These are phyloP conservation scores for Metschnikowia proteae DNA, from an alignment of 805 yeast genomes.

Conservation along the genomic window DNA sequence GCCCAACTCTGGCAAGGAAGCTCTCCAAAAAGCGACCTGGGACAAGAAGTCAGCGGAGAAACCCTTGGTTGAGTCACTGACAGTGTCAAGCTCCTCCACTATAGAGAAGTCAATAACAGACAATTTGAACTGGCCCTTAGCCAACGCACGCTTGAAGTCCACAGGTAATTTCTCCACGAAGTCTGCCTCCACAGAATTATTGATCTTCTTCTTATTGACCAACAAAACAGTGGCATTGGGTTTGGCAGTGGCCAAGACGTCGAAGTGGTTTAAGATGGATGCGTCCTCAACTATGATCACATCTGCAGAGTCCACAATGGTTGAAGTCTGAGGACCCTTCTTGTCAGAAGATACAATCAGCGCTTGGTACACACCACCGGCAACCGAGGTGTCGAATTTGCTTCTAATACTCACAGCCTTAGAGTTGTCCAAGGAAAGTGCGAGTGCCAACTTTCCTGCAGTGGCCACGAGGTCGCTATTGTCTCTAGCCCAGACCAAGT, in stretches of 20 bases:
- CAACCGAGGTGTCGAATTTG: slow-evolving; percentile 65
- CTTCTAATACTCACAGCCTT: slow-evolving; percentile 54
- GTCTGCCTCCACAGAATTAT: slow-evolving; percentile 43
- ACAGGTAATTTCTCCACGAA: slow-evolving; percentile 51
- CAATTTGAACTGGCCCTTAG: slow-evolving; percentile 50
- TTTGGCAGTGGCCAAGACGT: slow-evolving; percentile 58
- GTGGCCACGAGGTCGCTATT: slow-evolving; percentile 51
- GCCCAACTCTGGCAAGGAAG: slow-evolving; percentile 56
- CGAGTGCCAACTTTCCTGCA: slow-evolving; percentile 63
- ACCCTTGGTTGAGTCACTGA: slow-evolving; percentile 59
- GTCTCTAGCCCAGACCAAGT: slow-evolving; percentile 67
- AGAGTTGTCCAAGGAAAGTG: slow-evolving; percentile 60
- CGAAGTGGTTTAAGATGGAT: slow-evolving; percentile 51
- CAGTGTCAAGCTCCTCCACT: slow-evolving; percentile 56
- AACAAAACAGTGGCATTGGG: slow-evolving; percentile 52
- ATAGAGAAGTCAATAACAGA: slow-evolving; percentile 58
- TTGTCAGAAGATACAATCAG: slow-evolving; percentile 43
- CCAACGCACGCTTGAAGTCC: slow-evolving; percentile 49
- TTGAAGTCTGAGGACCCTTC: slow-evolving; percentile 6
- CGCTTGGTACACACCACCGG: slow-evolving; percentile 74
- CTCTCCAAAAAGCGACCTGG: slow-evolving; percentile 79
- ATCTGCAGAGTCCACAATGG: slow-evolving; percentile 54
- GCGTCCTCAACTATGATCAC: slow-evolving; percentile 60
- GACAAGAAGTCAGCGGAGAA: slow-evolving; percentile 66
- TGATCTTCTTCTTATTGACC: slow-evolving; percentile 32